These are phyloP conservation scores for Fusarium anthophilum DNA, from an alignment of 2,329 filamentous ascomycete genomes.

Conservation along the genomic window DNA sequence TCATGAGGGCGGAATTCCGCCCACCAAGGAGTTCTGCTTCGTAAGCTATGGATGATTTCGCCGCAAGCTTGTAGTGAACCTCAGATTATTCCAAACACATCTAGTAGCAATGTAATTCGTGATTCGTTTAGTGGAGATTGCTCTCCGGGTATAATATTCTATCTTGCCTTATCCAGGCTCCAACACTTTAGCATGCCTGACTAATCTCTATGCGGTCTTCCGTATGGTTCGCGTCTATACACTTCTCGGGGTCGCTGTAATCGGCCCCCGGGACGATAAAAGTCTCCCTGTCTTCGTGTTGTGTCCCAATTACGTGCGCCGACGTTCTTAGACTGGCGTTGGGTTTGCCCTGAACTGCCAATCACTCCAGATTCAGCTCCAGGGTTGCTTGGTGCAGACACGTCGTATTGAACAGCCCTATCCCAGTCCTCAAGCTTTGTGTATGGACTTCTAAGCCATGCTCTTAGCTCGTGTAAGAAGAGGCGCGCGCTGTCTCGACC, in stretches of 20 bases:
- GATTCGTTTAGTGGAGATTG: slow-evolving; percentile 16
- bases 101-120: neutral
- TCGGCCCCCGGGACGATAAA: slow-evolving; percentile 37
- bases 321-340: neutral
- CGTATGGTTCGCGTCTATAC: slow-evolving; percentile 30
- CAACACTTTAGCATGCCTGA: neutral
- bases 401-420: slow-evolving; percentile 75
- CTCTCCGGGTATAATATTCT: slow-evolving; percentile 38
- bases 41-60: neutral
- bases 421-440: slow-evolving; percentile 81
- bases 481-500: slow-evolving; percentile 76
- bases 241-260: neutral
- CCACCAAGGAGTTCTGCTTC: neutral
- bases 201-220: slow-evolving; percentile 2
- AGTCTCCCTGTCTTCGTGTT: slow-evolving; percentile 36
- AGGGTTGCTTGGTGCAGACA: neutral
- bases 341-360: neutral
- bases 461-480: slow-evolving; percentile 85
- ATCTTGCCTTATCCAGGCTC: slow-evolving; percentile 28
- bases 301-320: neutral
- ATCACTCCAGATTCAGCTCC: neutral
- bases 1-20: slow-evolving; percentile 39
- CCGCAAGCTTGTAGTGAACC: neutral
- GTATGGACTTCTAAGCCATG: slow-evolving; percentile 86
- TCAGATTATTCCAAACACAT: neutral